Evolutionary conservation across 2,329 filamentous ascomycete species (phyloP).

Genomic region (Penicillium crustosum): DNA sequence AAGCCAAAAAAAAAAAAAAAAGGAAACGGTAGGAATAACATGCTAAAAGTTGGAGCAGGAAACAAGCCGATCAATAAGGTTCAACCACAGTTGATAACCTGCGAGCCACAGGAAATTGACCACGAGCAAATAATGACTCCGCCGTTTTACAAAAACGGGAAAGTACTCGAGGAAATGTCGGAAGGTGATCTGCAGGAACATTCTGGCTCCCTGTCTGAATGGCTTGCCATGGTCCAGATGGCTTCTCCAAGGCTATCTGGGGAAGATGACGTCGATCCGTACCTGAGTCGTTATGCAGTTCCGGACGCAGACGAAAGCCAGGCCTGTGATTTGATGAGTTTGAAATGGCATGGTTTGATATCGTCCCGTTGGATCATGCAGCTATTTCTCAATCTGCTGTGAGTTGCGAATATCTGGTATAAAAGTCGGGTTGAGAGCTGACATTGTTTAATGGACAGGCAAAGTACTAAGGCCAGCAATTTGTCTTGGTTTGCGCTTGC

Average conservation of each 20-base stretch:
- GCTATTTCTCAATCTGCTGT: constrained; percentile 40
- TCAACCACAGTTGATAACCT: constrained; percentile 39
- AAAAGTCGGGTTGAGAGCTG: constrained; percentile 6
- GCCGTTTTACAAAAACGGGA: constrained; percentile 19
- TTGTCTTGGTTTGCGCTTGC: constrained; percentile 39
- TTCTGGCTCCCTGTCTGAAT: constrained; percentile 59
- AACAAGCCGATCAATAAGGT: constrained; percentile 38
- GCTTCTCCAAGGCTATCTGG: constrained; percentile 40
- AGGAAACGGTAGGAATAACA: neutral
- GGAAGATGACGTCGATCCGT: constrained; percentile 44
- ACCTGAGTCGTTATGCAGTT: constrained; percentile 45
- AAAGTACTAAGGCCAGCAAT: constrained; percentile 10
- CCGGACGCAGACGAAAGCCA: constrained; percentile 31
- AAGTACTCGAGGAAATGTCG: constrained; percentile 29
- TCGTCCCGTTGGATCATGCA: constrained; percentile 41
- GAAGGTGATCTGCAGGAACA: constrained; percentile 60
- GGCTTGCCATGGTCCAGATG: constrained; percentile 59
- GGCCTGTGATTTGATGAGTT: constrained; percentile 32
- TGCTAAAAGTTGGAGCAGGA: constrained; percentile 19
- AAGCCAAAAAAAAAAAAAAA: neutral
- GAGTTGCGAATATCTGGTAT: constrained; percentile 20
- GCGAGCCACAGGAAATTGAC: constrained; percentile 24
- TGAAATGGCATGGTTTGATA: constrained; percentile 48
- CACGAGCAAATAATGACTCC: constrained; percentile 34
- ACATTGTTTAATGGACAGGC: constrained; percentile 20